Evolutionary conservation across 75 land plant species (phyloP).

Genomic region (Isoetes taiwanensis): DNA sequence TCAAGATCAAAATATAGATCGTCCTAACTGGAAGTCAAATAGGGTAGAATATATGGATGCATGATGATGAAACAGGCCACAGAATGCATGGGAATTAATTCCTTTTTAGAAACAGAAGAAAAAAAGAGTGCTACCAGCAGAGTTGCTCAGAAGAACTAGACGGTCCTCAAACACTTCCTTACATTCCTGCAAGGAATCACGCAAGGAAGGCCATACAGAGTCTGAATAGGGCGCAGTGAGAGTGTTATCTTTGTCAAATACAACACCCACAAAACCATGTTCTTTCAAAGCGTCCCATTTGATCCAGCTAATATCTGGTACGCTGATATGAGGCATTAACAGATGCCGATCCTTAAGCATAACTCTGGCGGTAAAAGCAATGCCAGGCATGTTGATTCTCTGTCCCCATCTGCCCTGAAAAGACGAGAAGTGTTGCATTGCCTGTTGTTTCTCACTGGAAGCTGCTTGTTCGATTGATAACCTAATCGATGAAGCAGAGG

Average conservation of each 20-base stretch:
- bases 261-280: conserved; percentile 70
- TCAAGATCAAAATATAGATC: too few species aligned
- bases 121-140: conserved; percentile 59
- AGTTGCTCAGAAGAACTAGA: conserved; percentile 79
- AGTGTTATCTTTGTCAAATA: conserved; percentile 97
- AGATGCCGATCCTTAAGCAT: conserved; percentile 29
- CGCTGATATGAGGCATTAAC: conserved; percentile 51
- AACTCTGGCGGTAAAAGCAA: conserved; percentile 26
- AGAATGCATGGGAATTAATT: too few species aligned
- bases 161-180: conserved; percentile 43
- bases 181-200: conserved; percentile 41
- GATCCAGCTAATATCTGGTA: conserved; percentile 61
- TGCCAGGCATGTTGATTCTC: conserved; percentile 56
- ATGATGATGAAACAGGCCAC: too few species aligned
- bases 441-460: too few species aligned
- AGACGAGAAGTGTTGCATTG: too few species aligned
- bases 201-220: conserved; percentile 48
- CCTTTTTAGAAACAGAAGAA: too few species aligned
- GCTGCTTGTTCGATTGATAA: too few species aligned
- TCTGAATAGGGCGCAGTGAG: conserved; percentile 75
- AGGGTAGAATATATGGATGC: not conserved
- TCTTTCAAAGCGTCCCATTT: conserved; percentile 60
- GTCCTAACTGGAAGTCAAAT: not conserved
- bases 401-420: too few species aligned
- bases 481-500: too few species aligned